phyloP scores from a whole-genome alignment of 371 early-diverging fungal genomes.

The Caulochytrium protostelioides region DNA sequence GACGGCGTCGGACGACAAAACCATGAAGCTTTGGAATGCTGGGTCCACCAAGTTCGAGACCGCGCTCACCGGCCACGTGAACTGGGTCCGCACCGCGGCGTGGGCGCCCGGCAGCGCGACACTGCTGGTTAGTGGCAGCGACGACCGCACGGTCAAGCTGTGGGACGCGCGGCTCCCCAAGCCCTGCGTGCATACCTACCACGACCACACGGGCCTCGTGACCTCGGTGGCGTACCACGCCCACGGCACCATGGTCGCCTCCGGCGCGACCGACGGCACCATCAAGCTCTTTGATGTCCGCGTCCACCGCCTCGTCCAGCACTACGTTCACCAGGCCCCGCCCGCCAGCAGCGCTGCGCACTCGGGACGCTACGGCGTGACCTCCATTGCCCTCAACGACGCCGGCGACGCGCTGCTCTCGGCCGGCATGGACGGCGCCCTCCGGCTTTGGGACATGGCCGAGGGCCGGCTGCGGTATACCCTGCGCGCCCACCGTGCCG shows the following conservation, averaged over 20 bases:
- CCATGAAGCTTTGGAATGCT: constrained; percentile 21
- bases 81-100: constrained; percentile 27
- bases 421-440: constrained; percentile 25
- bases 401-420: constrained; percentile 23
- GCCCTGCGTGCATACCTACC: constrained; percentile 24
- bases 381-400: constrained; percentile 20
- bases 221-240: constrained; percentile 23
- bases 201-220: constrained; percentile 23
- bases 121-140: constrained; percentile 22
- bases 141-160: constrained; percentile 27
- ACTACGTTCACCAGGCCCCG: constrained; percentile 15
- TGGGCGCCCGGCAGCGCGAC: constrained; percentile 23
- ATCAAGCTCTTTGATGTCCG: constrained; percentile 29
- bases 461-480: constrained; percentile 33
- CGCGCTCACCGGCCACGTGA: constrained; percentile 25
- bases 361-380: constrained; percentile 10
- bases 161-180: constrained; percentile 24
- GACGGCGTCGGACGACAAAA: constrained; percentile 28
- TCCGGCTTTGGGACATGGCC: constrained; percentile 28
- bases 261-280: constrained; percentile 20
- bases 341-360: neutral
- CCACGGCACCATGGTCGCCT: constrained; percentile 18
- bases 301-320: constrained; percentile 26
- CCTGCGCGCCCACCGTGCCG: constrained; percentile 27
- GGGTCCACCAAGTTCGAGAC: constrained; percentile 23